Evolutionary conservation across 768 basidiomycete species (phyloP).

Genomic region (Chalciporus piperatus): DNA sequence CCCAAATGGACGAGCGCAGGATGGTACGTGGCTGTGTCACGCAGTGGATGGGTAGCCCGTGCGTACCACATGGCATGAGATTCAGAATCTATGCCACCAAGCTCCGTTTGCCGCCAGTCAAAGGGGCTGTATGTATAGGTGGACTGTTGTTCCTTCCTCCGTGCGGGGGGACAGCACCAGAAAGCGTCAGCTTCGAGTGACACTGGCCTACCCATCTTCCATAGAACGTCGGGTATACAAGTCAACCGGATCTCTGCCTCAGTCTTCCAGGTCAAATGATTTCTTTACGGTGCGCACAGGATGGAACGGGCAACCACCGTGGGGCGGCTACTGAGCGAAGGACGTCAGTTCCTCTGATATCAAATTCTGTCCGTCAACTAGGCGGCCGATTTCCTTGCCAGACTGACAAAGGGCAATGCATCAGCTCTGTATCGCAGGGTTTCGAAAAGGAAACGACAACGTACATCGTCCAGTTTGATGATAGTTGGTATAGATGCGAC

Average conservation of each 20-base stretch:
- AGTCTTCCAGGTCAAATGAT: not conserved
- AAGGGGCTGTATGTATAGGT: not conserved
- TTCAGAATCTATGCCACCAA: not conserved
- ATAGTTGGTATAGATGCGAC: conserved; percentile 64
- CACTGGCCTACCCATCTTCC: no score
- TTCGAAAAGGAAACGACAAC: conserved; percentile 21
- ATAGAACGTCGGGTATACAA: no score
- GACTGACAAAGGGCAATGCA: conserved; percentile 29
- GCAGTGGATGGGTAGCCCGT: not conserved
- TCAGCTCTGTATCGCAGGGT: not conserved
- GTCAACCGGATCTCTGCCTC: not conserved
- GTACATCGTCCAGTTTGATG: conserved; percentile 55
- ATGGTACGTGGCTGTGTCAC: not conserved
- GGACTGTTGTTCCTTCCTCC: not conserved
- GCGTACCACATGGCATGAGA: no score
- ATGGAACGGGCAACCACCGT: not conserved
- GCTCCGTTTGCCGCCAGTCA: not conserved
- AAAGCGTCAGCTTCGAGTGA: not conserved
- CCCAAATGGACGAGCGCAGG: not conserved
- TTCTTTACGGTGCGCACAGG: conserved; percentile 4
- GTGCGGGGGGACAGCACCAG: not conserved
- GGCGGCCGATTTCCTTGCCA: conserved; percentile 27
- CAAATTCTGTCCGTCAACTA: conserved; percentile 28
- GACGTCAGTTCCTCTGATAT: conserved; percentile 19
- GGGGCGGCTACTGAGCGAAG: conserved; percentile 16